These are phyloP conservation scores for Diaporthe amygdali DNA, from an alignment of 2,329 filamentous ascomycete species.

Conservation along the genomic window DNA sequence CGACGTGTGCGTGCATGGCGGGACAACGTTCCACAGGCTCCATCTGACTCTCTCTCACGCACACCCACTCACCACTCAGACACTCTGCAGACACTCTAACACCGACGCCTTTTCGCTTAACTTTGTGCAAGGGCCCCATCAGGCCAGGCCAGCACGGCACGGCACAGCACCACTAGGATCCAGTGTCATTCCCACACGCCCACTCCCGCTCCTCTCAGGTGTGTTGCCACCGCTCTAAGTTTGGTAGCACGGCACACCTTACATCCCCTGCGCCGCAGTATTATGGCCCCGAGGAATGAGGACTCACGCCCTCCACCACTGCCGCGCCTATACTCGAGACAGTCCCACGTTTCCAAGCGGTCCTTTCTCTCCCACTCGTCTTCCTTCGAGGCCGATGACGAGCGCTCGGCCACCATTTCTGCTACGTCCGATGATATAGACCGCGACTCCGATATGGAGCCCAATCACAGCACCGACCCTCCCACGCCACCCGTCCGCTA, in stretches of 20 bases:
- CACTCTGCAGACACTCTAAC: background rate
- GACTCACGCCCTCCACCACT: slow-evolving; percentile 46
- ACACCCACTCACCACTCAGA: background rate
- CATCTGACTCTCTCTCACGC: background rate
- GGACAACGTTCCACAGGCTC: slow-evolving; percentile 2
- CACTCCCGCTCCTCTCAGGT: background rate
- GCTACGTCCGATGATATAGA: slow-evolving; percentile 22
- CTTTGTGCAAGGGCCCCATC: background rate
- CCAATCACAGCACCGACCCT: slow-evolving; percentile 26
- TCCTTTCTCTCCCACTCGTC: slow-evolving; percentile 66
- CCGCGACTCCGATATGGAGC: slow-evolving; percentile 13
- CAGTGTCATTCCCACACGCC: background rate
- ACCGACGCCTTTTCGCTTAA: background rate
- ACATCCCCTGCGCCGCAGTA: background rate
- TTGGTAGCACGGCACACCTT: slow-evolving; percentile 7
- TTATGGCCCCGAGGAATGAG: slow-evolving; percentile 43
- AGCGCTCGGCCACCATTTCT: slow-evolving; percentile 54
- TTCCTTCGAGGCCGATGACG: slow-evolving; percentile 73
- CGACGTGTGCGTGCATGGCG: slow-evolving; percentile 1
- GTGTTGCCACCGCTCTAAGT: background rate
- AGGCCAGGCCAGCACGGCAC: background rate
- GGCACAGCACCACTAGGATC: too few relatives aligned
- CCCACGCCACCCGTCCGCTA: slow-evolving; percentile 60
- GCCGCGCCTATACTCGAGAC: slow-evolving; percentile 53
- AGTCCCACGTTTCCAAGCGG: slow-evolving; percentile 58